A percentile compares a stretch with the other conserved stretches of the same genome.
phyloP scores from a whole-genome alignment of 768 basidiomycete genomes.

The Pholiota molesta region DNA sequence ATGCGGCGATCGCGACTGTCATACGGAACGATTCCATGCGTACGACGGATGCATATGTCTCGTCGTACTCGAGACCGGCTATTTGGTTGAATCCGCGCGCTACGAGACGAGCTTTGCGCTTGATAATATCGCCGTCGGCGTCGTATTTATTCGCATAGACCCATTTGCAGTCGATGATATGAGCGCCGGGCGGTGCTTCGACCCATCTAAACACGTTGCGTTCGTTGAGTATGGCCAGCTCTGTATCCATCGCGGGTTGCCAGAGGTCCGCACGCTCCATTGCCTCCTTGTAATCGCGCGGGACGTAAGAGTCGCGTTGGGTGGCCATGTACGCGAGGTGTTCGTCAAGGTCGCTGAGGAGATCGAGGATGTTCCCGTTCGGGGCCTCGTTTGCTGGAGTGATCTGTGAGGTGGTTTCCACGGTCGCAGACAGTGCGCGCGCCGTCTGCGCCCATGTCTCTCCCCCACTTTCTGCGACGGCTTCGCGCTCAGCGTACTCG shows the following conservation, averaged over 20 bases:
- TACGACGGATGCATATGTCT: constrained; percentile 22
- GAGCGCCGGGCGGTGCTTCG: not conserved
- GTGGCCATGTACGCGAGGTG: not conserved
- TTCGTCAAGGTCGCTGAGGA: constrained; percentile 1
- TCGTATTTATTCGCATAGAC: not conserved
- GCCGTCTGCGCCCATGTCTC: not conserved
- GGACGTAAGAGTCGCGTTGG: not conserved
- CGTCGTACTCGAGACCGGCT: constrained; percentile 14
- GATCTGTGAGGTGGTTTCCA: too few relatives aligned
- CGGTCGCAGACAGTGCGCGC: not conserved
- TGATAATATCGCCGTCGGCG: constrained; percentile 14
- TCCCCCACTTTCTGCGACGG: not conserved
- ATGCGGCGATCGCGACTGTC: constrained; percentile 30
- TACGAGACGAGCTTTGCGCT: constrained; percentile 31
- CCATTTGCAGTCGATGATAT: too few relatives aligned
- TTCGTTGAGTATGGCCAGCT: constrained; percentile 20
- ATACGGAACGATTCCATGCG: constrained; percentile 22
- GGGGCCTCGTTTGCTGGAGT: too few relatives aligned
- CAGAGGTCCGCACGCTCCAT: constrained; percentile 19
- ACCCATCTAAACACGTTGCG: not conserved
- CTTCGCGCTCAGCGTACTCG: not conserved
- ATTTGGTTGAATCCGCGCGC: constrained; percentile 25
- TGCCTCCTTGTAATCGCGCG: constrained; percentile 13
- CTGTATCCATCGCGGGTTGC: constrained; percentile 16
- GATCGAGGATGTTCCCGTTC: not conserved